A percentile compares a stretch with the other conserved stretches of the same genome.
These are phyloP conservation scores for Sclerotinia nivalis DNA, from an alignment of 2,329 filamentous ascomycete genomes.

Conservation along the genomic window DNA sequence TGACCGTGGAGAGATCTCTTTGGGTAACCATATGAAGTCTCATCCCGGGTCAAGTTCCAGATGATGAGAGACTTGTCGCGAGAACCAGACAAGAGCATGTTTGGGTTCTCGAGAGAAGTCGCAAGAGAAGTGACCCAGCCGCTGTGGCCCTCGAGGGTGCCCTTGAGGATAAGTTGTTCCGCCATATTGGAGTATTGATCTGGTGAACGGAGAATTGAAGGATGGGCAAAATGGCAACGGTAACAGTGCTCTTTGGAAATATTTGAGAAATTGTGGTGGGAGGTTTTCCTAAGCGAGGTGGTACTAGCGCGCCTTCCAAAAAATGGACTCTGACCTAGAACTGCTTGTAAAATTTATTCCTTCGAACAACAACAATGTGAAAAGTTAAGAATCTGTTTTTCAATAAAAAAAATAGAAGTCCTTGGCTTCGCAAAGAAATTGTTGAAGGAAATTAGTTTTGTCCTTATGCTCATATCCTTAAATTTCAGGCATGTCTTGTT, in stretches of 20 bases:
- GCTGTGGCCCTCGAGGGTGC: slow-evolving; percentile 98
- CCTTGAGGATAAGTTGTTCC: slow-evolving; percentile 71
- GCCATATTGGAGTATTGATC: slow-evolving; percentile 40
- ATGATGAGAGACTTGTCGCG: slow-evolving; percentile 99
- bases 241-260: slow-evolving; percentile 16
- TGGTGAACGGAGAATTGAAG: slow-evolving; percentile 29
- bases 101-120: slow-evolving; percentile 99
- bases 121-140: slow-evolving; percentile 99
- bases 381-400: background rate
- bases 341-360: background rate
- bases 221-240: slow-evolving; percentile 17
- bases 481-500: slow-evolving; percentile 10
- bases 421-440: background rate
- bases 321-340: slow-evolving; percentile 14
- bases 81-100: slow-evolving; percentile 97
- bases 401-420: background rate
- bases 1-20: slow-evolving; percentile 98
- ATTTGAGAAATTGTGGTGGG: slow-evolving; percentile 26
- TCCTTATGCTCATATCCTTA: slow-evolving; percentile 6
- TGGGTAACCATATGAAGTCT: slow-evolving; percentile 96
- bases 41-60: slow-evolving; percentile 99
- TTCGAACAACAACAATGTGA: slow-evolving; percentile 1
- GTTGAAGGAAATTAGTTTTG: background rate
- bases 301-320: slow-evolving; percentile 20
- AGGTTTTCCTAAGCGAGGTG: slow-evolving; percentile 24